Conservation (phyloP, 148 eudicot species). For the Fallopia convolvulus region DNA sequence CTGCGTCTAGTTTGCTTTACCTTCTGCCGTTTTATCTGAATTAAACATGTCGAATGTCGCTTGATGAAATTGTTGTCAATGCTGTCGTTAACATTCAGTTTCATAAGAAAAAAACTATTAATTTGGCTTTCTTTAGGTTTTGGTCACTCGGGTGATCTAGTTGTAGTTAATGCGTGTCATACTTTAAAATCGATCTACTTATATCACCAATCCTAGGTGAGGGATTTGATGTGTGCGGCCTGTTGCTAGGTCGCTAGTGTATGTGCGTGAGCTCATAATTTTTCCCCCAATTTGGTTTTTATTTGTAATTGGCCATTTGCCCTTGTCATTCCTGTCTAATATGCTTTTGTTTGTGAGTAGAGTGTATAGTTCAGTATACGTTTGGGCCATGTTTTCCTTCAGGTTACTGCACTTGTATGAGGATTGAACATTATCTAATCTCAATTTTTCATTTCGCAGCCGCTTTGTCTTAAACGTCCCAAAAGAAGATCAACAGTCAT, state of each 20-base stretch:
- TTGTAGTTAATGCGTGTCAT: background rate
- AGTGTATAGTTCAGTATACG: background rate
- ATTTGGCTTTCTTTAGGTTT: background rate
- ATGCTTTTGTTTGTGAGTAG: background rate
- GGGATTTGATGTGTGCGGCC: background rate
- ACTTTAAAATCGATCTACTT: background rate
- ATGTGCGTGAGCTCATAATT: background rate
- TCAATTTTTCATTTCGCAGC: constrained; percentile 31
- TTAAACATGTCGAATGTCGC: background rate
- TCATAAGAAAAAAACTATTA: background rate
- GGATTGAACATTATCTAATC: background rate
- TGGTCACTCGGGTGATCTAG: background rate
- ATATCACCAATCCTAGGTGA: background rate
- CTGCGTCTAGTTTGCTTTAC: background rate
- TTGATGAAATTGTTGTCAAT: constrained; percentile 1
- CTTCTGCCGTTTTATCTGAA: background rate
- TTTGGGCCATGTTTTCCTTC: background rate
- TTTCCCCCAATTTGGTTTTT: background rate
- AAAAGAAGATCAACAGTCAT: constrained; percentile 92
- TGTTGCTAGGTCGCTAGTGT: background rate
- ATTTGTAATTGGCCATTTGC: background rate
- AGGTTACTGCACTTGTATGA: background rate
- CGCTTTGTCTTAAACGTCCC: constrained; percentile 99
- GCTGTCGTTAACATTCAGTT: background rate
- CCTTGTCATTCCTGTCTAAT: background rate